Percentiles rank a stretch among this genome's conserved stretches.
phyloP scores from a whole-genome alignment of 352 stramenopile genomes.

The Phytophthora pini region DNA sequence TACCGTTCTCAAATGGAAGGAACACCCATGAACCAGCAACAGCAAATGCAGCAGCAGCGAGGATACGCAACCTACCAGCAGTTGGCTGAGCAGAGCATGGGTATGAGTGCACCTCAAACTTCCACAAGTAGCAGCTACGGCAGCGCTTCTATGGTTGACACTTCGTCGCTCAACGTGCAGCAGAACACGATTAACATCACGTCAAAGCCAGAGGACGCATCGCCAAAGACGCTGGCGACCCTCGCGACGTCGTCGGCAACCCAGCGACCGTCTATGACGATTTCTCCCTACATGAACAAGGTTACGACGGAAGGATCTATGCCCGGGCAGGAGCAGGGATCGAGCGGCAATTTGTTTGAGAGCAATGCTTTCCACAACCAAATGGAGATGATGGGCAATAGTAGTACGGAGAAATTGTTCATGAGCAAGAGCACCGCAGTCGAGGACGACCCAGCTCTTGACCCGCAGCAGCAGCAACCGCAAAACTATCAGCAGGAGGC shows the following conservation, averaged over 20 bases:
- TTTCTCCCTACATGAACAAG: slow-evolving; percentile 82
- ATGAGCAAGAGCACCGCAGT: slow-evolving; percentile 41
- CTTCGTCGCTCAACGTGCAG: slow-evolving; percentile 37
- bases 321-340: slow-evolving; percentile 29
- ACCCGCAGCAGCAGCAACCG: slow-evolving; percentile 25
- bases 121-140: slow-evolving; percentile 33
- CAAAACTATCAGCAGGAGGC: slow-evolving; percentile 29
- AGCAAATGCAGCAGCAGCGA: slow-evolving; percentile 51
- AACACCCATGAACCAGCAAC: slow-evolving; percentile 41
- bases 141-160: slow-evolving; percentile 25
- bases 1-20: slow-evolving; percentile 65
- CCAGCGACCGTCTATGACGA: slow-evolving; percentile 63
- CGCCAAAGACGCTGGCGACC: slow-evolving; percentile 46
- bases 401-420: slow-evolving; percentile 43
- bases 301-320: slow-evolving; percentile 39
- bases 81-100: slow-evolving; percentile 31
- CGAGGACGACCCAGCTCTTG: slow-evolving; percentile 41
- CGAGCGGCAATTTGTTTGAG: slow-evolving; percentile 68
- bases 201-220: slow-evolving; percentile 41
- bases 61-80: slow-evolving; percentile 52
- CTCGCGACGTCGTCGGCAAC: slow-evolving; percentile 35
- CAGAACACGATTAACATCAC: slow-evolving; percentile 50
- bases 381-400: slow-evolving; percentile 60
- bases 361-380: slow-evolving; percentile 76
- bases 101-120: slow-evolving; percentile 28